These are phyloP conservation scores for Russula olivacea DNA, from an alignment of 768 basidiomycete species.

Conservation along the genomic window DNA sequence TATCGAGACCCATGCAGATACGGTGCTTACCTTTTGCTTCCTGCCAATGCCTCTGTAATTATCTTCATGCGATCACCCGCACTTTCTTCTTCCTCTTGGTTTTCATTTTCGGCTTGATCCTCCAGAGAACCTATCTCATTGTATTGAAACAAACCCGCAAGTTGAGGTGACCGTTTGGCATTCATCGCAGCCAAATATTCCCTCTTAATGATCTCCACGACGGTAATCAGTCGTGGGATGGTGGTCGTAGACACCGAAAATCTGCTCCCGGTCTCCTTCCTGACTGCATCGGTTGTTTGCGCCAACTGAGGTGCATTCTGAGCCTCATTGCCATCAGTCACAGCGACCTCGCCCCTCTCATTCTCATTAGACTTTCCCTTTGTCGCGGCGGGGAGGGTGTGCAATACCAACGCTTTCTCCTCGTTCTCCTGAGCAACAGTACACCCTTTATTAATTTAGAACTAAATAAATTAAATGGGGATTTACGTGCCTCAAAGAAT, in stretches of 20 bases:
- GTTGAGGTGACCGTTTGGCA: conserved; percentile 26
- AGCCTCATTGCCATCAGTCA: conserved; percentile 1
- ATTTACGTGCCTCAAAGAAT: conserved; percentile 33
- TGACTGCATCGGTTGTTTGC: conserved; percentile 1
- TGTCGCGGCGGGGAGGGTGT: conserved; percentile 47
- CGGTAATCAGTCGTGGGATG: conserved; percentile 63
- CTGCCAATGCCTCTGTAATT: conserved; percentile 42
- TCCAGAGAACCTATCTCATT: conserved; percentile 62
- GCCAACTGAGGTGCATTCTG: conserved; percentile 6
- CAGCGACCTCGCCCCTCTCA: conserved; percentile 3
- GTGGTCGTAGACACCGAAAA: conserved; percentile 36
- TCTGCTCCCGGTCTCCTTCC: conserved; percentile 24
- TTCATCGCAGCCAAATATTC: conserved; percentile 58
- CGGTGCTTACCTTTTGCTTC: conserved; percentile 52
- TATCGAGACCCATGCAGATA: not conserved
- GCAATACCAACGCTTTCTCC: conserved; percentile 46
- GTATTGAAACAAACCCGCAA: conserved; percentile 66
- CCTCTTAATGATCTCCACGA: conserved; percentile 80
- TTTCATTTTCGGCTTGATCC: conserved; percentile 30
- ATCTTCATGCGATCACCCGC: conserved; percentile 27
- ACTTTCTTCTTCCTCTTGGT: conserved; percentile 29
- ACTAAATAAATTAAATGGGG: not conserved
- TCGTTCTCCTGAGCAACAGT: conserved; percentile 39
- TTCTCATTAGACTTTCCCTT: not conserved
- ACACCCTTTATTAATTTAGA: too few relatives aligned